Evolutionary conservation across 495 filamentous ascomycete species (phyloP).

Genomic region (Penicillium lagena): DNA sequence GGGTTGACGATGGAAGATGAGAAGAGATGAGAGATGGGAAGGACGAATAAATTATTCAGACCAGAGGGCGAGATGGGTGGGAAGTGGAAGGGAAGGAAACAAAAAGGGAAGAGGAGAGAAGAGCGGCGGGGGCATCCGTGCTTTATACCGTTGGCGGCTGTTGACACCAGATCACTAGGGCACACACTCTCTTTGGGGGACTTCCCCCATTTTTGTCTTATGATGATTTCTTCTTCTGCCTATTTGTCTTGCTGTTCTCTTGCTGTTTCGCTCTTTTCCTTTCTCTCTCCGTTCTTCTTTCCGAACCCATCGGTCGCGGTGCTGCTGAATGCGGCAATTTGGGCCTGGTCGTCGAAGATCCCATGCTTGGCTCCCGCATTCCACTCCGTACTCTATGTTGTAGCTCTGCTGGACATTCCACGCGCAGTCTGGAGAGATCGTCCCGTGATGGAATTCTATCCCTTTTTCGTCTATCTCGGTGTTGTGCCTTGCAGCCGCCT

Average conservation of each 20-base stretch:
- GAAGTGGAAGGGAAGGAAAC: slow-evolving; percentile 15
- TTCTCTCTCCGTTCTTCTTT: slow-evolving; percentile 1
- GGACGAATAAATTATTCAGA: slow-evolving; percentile 1
- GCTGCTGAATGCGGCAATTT: no score
- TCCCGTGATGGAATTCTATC: no score
- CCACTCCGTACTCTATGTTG: no score
- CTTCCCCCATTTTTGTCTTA: slow-evolving; percentile 10
- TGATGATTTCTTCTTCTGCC: slow-evolving; percentile 6
- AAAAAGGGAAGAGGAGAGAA: slow-evolving; percentile 35
- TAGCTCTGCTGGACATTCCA: no score
- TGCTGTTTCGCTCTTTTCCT: slow-evolving; percentile 7
- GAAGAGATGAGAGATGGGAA: slow-evolving; percentile 4
- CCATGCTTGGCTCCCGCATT: no score
- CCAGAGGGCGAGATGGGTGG: slow-evolving; percentile 10
- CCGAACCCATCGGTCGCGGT: no score
- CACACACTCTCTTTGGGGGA: slow-evolving; percentile 8
- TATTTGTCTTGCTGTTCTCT: slow-evolving; percentile 7
- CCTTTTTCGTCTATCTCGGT: no score
- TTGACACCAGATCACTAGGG: slow-evolving; percentile 39
- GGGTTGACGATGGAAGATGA: slow-evolving; percentile 9
- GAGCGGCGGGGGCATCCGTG: slow-evolving; percentile 42
- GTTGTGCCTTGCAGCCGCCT: no score
- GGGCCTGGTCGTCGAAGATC: no score
- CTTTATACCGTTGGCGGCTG: slow-evolving; percentile 41
- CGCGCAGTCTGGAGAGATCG: no score